These are phyloP conservation scores for Eucalyptus albens DNA, from an alignment of 345 rosid genomes.

Conservation along the genomic window DNA sequence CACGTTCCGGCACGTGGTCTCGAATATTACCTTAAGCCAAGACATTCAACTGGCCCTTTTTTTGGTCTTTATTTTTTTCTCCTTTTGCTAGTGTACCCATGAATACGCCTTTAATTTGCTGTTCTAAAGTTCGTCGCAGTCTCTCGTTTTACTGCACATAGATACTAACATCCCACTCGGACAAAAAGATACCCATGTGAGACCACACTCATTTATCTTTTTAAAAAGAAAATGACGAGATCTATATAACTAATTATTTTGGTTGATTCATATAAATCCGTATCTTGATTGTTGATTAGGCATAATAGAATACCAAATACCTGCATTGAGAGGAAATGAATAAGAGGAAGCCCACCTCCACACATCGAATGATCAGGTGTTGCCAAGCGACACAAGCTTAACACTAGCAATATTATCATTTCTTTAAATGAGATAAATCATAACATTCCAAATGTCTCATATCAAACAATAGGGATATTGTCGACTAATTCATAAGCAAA, in stretches of 20 bases:
- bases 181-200: neutral
- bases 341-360: neutral
- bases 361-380: neutral
- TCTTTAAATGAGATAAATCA: fast-evolving
- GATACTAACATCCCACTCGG: neutral
- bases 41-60: neutral
- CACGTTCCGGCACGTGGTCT: neutral
- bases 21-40: neutral
- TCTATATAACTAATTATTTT: neutral
- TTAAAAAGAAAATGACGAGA: neutral
- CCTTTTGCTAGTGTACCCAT: neutral
- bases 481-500: neutral
- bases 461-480: neutral
- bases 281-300: neutral
- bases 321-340: neutral
- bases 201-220: neutral
- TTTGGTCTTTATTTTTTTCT: neutral
- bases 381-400: fast-evolving
- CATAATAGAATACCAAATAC: too few relatives aligned
- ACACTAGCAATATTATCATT: neutral
- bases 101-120: neutral
- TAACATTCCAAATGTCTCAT: neutral
- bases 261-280: neutral
- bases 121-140: neutral
- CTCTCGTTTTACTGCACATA: neutral